phyloP scores from a whole-genome alignment of 352 stramenopile genomes.

The Phytophthora hybrid region DNA sequence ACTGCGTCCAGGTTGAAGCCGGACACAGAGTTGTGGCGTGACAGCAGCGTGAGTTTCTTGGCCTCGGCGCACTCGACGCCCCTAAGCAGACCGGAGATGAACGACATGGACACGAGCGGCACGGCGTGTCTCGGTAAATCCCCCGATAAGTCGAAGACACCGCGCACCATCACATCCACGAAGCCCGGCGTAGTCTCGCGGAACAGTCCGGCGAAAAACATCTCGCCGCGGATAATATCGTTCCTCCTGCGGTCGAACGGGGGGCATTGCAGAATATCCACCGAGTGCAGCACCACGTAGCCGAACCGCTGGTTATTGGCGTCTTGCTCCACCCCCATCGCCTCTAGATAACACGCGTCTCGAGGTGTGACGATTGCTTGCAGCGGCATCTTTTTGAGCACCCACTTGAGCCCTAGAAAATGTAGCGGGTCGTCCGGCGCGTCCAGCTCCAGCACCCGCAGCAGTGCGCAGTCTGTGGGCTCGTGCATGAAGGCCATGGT shows the following conservation, averaged over 20 bases:
- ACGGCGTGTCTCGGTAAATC: constrained; percentile 42
- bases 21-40: constrained; percentile 34
- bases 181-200: constrained; percentile 48
- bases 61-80: constrained; percentile 55
- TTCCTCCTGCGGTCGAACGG: constrained; percentile 42
- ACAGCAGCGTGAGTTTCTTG: constrained; percentile 65
- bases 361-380: constrained; percentile 29
- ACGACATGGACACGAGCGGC: constrained; percentile 44
- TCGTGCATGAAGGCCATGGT: constrained; percentile 46
- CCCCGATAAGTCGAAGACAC: constrained; percentile 51
- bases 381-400: constrained; percentile 47
- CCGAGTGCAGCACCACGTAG: constrained; percentile 58
- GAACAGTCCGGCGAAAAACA: constrained; percentile 49
- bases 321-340: constrained; percentile 57
- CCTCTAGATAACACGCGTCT: constrained; percentile 47
- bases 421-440: constrained; percentile 52
- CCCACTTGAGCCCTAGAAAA: constrained; percentile 65
- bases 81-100: constrained; percentile 45
- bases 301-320: constrained; percentile 40
- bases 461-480: constrained; percentile 48
- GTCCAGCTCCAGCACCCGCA: constrained; percentile 52
- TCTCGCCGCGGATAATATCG: constrained; percentile 43
- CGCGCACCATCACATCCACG: constrained; percentile 56
- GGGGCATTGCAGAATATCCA: constrained; percentile 53
- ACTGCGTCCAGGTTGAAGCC: constrained; percentile 35